phyloP scores from a whole-genome alignment of 2,329 filamentous ascomycete species.

The Chaetomium sp. region DNA sequence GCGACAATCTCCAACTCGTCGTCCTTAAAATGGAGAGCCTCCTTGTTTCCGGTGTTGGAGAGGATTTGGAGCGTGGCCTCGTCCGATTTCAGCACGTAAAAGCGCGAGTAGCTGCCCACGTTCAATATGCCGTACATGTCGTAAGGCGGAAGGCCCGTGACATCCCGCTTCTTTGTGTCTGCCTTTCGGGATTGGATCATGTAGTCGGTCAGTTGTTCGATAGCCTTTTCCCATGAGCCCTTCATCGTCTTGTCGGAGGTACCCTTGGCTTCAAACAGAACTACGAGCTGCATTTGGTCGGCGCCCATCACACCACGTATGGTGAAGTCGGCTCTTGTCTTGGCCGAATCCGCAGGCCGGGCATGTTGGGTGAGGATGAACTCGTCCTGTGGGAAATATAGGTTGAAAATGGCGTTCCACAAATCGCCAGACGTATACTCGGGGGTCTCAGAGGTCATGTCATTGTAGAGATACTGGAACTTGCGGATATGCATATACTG shows the following conservation, averaged over 20 bases:
- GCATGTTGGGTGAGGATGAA: neutral
- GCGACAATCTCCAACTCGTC: neutral
- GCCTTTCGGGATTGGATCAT: neutral
- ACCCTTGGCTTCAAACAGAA: neutral
- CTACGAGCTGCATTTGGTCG: neutral
- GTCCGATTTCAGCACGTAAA: neutral
- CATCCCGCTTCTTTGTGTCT: neutral
- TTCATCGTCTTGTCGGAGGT: neutral
- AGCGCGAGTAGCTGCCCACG: neutral
- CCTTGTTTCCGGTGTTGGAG: neutral
- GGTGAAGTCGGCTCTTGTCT: neutral
- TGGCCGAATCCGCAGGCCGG: neutral
- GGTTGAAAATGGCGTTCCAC: neutral
- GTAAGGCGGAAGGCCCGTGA: neutral
- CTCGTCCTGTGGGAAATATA: neutral
- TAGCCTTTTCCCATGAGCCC: neutral
- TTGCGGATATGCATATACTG: too few species aligned
- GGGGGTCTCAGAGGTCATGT: too few species aligned
- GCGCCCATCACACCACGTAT: neutral
- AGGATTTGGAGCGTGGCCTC: neutral
- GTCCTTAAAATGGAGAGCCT: neutral
- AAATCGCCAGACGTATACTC: too few species aligned
- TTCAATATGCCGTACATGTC: neutral
- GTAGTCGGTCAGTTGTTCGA: neutral
- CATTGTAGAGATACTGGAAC: too few species aligned